Conservation (phyloP, 441 rosid genomes). For the Populus hybrid region DNA sequence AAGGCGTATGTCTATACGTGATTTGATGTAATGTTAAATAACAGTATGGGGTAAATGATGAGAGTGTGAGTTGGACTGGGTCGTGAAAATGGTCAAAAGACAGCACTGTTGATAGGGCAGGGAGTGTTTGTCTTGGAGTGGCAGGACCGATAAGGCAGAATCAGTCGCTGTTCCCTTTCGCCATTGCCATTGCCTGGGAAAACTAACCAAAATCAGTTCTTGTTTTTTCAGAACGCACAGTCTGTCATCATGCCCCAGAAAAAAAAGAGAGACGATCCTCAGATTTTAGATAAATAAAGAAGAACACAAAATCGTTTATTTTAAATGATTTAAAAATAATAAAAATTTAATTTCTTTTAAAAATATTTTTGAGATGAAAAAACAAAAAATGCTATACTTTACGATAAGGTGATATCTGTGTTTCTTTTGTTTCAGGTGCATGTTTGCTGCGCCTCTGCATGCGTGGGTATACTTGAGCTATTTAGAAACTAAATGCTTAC, state of each 20-base stretch:
- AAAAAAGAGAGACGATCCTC: constrained; percentile 18
- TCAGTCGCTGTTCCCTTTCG: constrained; percentile 33
- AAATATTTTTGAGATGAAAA: no score
- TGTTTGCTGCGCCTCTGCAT: no score
- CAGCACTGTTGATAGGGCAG: constrained; percentile 11
- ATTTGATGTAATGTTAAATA: no score
- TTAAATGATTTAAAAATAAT: no score
- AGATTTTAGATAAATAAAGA: not conserved
- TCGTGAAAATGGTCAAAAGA: constrained; percentile 24
- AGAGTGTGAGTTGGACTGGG: constrained; percentile 7
- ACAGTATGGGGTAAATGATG: no score
- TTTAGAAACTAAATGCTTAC: no score
- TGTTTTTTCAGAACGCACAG: constrained; percentile 2
- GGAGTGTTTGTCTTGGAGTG: constrained; percentile 27
- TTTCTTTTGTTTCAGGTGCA: no score
- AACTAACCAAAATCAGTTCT: constrained; percentile 5
- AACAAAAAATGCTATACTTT: no score
- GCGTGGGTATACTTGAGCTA: no score
- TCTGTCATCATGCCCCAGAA: constrained; percentile 17
- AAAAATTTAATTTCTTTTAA: no score
- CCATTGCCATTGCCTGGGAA: constrained; percentile 27
- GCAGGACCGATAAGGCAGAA: constrained; percentile 39
- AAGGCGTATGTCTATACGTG: no score
- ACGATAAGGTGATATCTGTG: constrained; percentile 22
- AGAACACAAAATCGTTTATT: no score